Evolutionary conservation across 2,329 filamentous ascomycete genomes (phyloP).

Genomic region (Penicillium sp.): DNA sequence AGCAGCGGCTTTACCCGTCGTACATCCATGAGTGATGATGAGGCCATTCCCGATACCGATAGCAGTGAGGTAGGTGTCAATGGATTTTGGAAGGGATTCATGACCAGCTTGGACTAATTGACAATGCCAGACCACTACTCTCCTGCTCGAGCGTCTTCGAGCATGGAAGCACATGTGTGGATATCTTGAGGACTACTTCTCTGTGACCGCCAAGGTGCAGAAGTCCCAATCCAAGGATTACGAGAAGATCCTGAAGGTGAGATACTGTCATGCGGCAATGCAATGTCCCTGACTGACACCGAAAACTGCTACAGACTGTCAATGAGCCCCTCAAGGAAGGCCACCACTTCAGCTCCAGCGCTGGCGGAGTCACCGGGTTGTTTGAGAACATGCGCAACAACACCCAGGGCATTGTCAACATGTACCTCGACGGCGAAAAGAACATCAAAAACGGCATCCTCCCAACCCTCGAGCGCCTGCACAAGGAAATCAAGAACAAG

Average conservation of each 20-base stretch:
- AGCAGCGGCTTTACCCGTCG: constrained; percentile 36
- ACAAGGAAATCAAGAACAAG: constrained; percentile 97
- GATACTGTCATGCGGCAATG: constrained; percentile 2
- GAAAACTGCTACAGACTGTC: constrained; percentile 62
- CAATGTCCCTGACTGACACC: neutral
- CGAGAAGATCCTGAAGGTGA: constrained; percentile 85
- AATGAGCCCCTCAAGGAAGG: constrained; percentile 83
- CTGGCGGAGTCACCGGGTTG: constrained; percentile 84
- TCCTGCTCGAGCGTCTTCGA: constrained; percentile 83
- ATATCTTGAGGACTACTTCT: constrained; percentile 89
- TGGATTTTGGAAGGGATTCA: neutral
- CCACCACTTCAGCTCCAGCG: constrained; percentile 86
- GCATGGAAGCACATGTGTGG: constrained; percentile 95
- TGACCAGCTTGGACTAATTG: constrained; percentile 3
- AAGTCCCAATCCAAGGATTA: constrained; percentile 88
- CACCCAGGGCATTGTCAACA: constrained; percentile 75
- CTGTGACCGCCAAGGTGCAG: constrained; percentile 81
- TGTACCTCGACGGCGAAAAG: constrained; percentile 88
- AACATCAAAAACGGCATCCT: constrained; percentile 82
- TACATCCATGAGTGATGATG: constrained; percentile 42
- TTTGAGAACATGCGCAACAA: constrained; percentile 95
- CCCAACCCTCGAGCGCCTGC: constrained; percentile 84
- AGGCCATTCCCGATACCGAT: constrained; percentile 44
- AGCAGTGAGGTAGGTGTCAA: constrained; percentile 41
- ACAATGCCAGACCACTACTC: constrained; percentile 64